These are phyloP conservation scores for Diaporthe nobilis DNA, from an alignment of 2,329 filamentous ascomycete species.

Conservation along the genomic window DNA sequence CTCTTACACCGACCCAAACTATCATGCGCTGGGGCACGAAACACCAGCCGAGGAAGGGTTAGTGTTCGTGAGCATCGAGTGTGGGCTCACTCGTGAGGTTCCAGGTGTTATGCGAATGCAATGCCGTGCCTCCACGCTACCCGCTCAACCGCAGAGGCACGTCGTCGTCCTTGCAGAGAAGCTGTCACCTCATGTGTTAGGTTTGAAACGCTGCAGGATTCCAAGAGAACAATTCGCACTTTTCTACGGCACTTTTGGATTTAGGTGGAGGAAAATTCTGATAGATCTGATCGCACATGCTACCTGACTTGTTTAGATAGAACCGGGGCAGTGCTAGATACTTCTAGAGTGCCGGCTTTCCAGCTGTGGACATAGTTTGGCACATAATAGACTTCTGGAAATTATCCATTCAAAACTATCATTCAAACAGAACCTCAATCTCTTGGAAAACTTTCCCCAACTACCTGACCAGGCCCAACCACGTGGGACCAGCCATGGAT, in stretches of 20 bases:
- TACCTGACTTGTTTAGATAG: neutral
- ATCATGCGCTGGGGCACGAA: slow-evolving; percentile 10
- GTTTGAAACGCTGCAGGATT: neutral
- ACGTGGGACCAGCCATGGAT: neutral
- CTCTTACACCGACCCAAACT: neutral
- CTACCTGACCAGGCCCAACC: neutral
- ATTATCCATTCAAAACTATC: neutral
- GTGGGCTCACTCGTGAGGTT: neutral
- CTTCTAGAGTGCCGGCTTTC: neutral
- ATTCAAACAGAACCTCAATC: neutral
- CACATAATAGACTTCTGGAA: neutral
- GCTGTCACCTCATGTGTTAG: neutral
- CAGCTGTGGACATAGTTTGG: neutral
- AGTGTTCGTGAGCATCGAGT: neutral
- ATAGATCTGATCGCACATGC: neutral
- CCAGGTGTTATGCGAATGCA: neutral
- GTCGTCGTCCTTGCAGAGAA: neutral
- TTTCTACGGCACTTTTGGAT: neutral
- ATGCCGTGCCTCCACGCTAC: neutral
- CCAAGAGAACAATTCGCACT: neutral
- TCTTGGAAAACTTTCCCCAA: neutral
- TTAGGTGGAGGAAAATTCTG: neutral
- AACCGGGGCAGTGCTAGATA: neutral
- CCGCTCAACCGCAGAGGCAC: neutral
- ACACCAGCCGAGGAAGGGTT: neutral